phyloP scores from a whole-genome alignment of 164 flowering plant species.

The Chloranthus sessilifolius region DNA sequence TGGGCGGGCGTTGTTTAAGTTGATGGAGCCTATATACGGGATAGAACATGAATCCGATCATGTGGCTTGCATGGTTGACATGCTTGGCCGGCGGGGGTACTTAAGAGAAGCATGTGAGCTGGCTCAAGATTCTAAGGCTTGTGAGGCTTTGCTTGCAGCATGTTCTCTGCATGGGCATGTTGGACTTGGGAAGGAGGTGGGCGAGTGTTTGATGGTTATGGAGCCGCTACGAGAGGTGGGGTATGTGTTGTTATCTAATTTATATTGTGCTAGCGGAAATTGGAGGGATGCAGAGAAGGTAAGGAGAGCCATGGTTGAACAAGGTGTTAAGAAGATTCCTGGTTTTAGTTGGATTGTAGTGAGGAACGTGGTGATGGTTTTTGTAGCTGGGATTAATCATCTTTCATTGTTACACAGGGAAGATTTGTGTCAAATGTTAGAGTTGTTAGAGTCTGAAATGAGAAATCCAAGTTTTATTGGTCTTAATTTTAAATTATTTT shows the following conservation, averaged over 20 bases:
- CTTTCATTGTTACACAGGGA: slow-evolving; percentile 23
- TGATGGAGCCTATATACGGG: slow-evolving; percentile 30
- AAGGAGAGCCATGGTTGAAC: slow-evolving; percentile 41
- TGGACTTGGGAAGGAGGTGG: slow-evolving; percentile 28
- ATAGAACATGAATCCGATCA: slow-evolving; percentile 38
- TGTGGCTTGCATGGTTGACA: slow-evolving; percentile 52
- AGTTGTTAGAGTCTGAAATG: slow-evolving; percentile 40
- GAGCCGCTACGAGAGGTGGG: slow-evolving; percentile 47
- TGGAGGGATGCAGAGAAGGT: slow-evolving; percentile 35
- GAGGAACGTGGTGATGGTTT: slow-evolving; percentile 28
- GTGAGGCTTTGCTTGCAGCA: slow-evolving; percentile 53
- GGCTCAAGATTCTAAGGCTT: slow-evolving; percentile 8
- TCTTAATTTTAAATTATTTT: slow-evolving; percentile 8
- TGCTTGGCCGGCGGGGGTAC: slow-evolving; percentile 52
- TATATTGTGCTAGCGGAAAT: slow-evolving; percentile 45
- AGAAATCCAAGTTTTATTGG: slow-evolving; percentile 27
- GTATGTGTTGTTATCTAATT: slow-evolving; percentile 57
- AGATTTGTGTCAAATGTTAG: slow-evolving; percentile 27
- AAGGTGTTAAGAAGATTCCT: slow-evolving; percentile 47
- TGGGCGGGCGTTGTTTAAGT: slow-evolving; percentile 30
- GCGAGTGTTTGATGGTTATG: slow-evolving; percentile 27
- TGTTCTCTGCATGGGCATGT: slow-evolving; percentile 37
- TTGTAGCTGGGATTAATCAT: slow-evolving; percentile 55
- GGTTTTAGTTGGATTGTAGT: slow-evolving; percentile 64
- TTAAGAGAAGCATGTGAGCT: slow-evolving; percentile 36